These are phyloP conservation scores for Pythium grandisporangium DNA, from an alignment of 352 stramenopile species.

Conservation along the genomic window DNA sequence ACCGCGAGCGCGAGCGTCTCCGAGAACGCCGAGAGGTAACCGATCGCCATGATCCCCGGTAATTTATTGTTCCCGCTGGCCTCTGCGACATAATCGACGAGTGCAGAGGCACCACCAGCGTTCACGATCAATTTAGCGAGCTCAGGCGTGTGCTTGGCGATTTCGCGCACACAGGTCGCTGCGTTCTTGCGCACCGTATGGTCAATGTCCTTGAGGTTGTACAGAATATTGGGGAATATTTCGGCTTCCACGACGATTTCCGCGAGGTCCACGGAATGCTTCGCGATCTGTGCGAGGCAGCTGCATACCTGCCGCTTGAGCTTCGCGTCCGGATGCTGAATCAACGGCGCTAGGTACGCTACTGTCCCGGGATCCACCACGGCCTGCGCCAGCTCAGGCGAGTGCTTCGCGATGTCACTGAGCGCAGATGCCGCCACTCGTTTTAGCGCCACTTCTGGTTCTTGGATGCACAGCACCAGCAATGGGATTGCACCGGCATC, in stretches of 20 bases:
- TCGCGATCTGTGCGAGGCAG: conserved; percentile 92
- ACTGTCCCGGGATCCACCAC: conserved; percentile 91
- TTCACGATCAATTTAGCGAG: conserved; percentile 95
- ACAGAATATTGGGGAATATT: conserved; percentile 94
- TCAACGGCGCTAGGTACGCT: conserved; percentile 89
- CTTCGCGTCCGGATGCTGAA: conserved; percentile 92
- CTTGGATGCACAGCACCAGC: conserved; percentile 93
- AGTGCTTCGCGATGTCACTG: conserved; percentile 94
- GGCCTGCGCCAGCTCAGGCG: conserved; percentile 89
- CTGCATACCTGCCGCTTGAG: conserved; percentile 89
- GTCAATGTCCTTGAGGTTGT: conserved; percentile 93
- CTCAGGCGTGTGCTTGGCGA: conserved; percentile 93
- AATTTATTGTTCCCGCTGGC: conserved; percentile 90
- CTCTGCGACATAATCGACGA: conserved; percentile 91
- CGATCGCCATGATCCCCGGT: conserved; percentile 93
- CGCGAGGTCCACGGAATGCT: conserved; percentile 93
- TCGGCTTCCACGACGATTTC: conserved; percentile 95
- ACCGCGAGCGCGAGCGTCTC: conserved; percentile 91
- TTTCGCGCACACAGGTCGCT: conserved; percentile 91
- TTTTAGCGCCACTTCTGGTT: conserved; percentile 94
- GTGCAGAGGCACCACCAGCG: conserved; percentile 87
- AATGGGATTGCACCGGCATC: conserved; percentile 90
- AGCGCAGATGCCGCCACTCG: conserved; percentile 90
- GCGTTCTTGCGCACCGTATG: conserved; percentile 94
- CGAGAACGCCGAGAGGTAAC: conserved; percentile 93